Percentiles rank a stretch among this genome's conserved stretches.
Conservation (phyloP, 2,329 filamentous ascomycete genomes). For the Fusarium abutilonis region DNA sequence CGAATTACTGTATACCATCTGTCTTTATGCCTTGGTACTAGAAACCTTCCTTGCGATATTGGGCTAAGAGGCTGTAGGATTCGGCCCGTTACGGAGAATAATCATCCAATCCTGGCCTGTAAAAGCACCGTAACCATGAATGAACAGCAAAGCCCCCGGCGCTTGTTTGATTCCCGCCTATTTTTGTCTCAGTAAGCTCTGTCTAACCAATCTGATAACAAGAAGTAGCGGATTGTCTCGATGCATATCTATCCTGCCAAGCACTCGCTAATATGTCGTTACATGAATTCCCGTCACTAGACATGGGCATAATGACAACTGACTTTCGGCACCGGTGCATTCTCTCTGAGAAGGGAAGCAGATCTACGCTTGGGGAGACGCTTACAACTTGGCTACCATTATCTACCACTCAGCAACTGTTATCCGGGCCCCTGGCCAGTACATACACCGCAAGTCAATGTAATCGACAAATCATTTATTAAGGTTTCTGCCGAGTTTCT, state of each 20-base stretch:
- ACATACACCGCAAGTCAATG: slow-evolving; percentile 28
- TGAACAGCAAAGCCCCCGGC: slow-evolving; percentile 17
- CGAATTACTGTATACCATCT: not conserved
- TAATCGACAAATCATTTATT: not conserved
- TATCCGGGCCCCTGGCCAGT: not conserved
- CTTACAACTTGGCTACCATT: slow-evolving; percentile 10
- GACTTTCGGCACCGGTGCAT: slow-evolving; percentile 26
- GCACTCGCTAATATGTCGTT: slow-evolving; percentile 20
- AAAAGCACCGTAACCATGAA: slow-evolving; percentile 27
- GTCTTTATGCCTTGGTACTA: not conserved
- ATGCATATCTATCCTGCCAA: slow-evolving; percentile 25
- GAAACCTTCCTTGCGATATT: not conserved
- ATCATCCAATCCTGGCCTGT: slow-evolving; percentile 18
- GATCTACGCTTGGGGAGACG: slow-evolving; percentile 31
- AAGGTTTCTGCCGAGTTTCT: not conserved
- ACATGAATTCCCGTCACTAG: slow-evolving; percentile 21
- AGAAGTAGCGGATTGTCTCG: slow-evolving; percentile 26
- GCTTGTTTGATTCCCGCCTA: slow-evolving; percentile 37
- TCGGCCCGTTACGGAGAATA: slow-evolving; percentile 32
- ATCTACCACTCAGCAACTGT: slow-evolving; percentile 8
- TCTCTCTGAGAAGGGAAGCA: slow-evolving; percentile 20
- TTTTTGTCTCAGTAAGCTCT: slow-evolving; percentile 27
- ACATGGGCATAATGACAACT: slow-evolving; percentile 26
- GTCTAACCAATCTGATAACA: slow-evolving; percentile 19
- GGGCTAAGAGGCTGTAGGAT: slow-evolving; percentile 14